These are phyloP conservation scores for Sphagnum fallax DNA, from an alignment of 228 moss, liverwort and hornwort species.

Conservation along the genomic window DNA sequence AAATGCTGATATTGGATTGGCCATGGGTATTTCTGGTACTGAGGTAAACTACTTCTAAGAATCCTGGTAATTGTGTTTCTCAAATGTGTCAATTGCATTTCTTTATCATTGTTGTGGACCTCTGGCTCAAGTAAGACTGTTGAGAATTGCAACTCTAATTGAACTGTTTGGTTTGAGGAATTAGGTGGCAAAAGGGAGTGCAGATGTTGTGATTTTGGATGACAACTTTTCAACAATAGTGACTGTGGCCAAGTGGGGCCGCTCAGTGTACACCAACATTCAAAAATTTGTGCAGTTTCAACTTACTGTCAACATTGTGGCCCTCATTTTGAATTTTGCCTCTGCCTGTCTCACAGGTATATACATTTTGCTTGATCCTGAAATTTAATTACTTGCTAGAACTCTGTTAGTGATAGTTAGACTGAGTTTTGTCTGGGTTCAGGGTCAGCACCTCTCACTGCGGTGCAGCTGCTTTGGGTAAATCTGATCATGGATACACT, in stretches of 20 bases:
- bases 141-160: too few species aligned
- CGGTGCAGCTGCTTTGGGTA: constrained; percentile 95
- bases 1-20: constrained; percentile 93
- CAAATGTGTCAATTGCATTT: too few species aligned
- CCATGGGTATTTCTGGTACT: constrained; percentile 97
- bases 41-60: constrained; percentile 42
- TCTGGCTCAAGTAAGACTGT: too few species aligned
- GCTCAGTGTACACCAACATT: constrained; percentile 84
- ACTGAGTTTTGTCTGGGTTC: neutral
- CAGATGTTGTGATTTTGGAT: constrained; percentile 86
- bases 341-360: constrained; percentile 95
- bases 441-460: constrained; percentile 95
- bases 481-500: constrained; percentile 99
- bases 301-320: constrained; percentile 89
- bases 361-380: constrained; percentile 8
- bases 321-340: constrained; percentile 75
- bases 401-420: neutral
- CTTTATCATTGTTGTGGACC: too few species aligned
- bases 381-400: constrained; percentile 2
- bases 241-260: constrained; percentile 97
- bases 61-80: too few species aligned
- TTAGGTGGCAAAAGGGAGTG: constrained; percentile 99
- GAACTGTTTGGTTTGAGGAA: neutral
- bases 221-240: constrained; percentile 91
- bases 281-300: constrained; percentile 99